These are phyloP conservation scores for Epichloe sylvatica DNA, from an alignment of 2,329 filamentous ascomycete species.

Conservation along the genomic window DNA sequence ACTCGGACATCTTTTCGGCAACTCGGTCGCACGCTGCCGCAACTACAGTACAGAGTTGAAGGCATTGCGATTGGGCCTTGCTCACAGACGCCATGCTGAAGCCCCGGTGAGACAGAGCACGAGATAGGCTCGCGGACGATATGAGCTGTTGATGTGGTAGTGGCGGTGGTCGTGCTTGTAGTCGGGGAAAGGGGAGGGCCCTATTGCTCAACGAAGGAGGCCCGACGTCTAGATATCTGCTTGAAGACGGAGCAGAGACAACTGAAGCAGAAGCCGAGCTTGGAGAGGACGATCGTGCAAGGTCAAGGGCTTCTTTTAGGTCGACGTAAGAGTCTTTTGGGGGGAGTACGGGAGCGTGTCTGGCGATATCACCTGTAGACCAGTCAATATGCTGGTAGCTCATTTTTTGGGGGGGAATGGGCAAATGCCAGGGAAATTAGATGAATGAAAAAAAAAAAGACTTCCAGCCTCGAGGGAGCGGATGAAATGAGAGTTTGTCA, in stretches of 20 bases:
- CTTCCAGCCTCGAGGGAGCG: not conserved
- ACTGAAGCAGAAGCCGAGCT: constrained; percentile 4
- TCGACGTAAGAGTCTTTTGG: constrained; percentile 2
- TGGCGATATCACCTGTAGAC: not conserved
- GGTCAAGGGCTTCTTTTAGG: constrained; percentile 7
- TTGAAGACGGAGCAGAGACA: constrained; percentile 1
- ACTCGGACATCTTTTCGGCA: constrained; percentile 51
- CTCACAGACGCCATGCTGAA: constrained; percentile 6
- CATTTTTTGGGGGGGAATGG: not conserved
- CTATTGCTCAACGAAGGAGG: not conserved
- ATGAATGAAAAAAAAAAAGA: not conserved
- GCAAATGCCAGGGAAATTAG: not conserved
- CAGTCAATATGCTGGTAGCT: constrained; percentile 3
- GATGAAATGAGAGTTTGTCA: not conserved
- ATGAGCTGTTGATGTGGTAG: not conserved
- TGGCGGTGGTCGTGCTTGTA: not conserved
- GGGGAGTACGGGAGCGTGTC: constrained; percentile 1
- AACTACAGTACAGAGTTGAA: constrained; percentile 39
- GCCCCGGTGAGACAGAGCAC: constrained; percentile 1
- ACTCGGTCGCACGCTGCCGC: constrained; percentile 49
- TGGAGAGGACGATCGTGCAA: constrained; percentile 2
- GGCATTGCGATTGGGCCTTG: constrained; percentile 20
- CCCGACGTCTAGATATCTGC: constrained; percentile 1
- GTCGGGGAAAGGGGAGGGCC: not conserved
- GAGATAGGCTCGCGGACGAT: not conserved